These are phyloP conservation scores for Cladophialophora bantiana DNA, from an alignment of 2,329 filamentous ascomycete genomes.

Conservation along the genomic window DNA sequence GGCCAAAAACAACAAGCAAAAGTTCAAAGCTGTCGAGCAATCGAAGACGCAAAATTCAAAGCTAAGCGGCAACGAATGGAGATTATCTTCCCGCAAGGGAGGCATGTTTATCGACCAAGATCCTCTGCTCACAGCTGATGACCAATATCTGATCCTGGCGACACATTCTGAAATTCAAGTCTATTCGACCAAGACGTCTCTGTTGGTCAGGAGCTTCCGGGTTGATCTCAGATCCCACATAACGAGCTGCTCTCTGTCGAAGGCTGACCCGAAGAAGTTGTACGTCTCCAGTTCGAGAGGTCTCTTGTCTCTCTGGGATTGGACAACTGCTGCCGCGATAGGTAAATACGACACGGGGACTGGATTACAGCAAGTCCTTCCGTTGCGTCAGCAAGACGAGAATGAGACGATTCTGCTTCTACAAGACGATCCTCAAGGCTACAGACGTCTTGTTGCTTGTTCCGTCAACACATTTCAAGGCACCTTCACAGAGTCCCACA, in stretches of 20 bases:
- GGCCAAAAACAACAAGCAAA: slow-evolving; percentile 8
- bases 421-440: slow-evolving; percentile 17
- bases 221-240: slow-evolving; percentile 58
- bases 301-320: slow-evolving; percentile 65
- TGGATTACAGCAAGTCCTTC: slow-evolving; percentile 25
- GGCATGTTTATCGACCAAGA: slow-evolving; percentile 64
- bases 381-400: slow-evolving; percentile 21
- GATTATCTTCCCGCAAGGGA: slow-evolving; percentile 58
- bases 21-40: slow-evolving; percentile 40
- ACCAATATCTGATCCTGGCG: slow-evolving; percentile 73
- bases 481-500: slow-evolving; percentile 10
- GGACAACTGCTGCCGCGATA: slow-evolving; percentile 53
- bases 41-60: slow-evolving; percentile 18
- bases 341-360: slow-evolving; percentile 14
- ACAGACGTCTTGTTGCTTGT: slow-evolving; percentile 17
- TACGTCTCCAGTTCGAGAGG: slow-evolving; percentile 62
- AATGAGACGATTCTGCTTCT: slow-evolving; percentile 28
- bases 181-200: slow-evolving; percentile 80
- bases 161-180: slow-evolving; percentile 79
- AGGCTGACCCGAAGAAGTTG: slow-evolving; percentile 58
- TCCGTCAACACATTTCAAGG: slow-evolving; percentile 8
- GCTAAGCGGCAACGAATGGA: slow-evolving; percentile 47
- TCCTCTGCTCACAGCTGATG: slow-evolving; percentile 64
- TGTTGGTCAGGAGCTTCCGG: slow-evolving; percentile 75
- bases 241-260: slow-evolving; percentile 60